A percentile compares a stretch with the other conserved stretches of the same genome.
These are phyloP conservation scores for Xylaria sp. DNA, from an alignment of 495 filamentous ascomycete genomes.

Conservation along the genomic window DNA sequence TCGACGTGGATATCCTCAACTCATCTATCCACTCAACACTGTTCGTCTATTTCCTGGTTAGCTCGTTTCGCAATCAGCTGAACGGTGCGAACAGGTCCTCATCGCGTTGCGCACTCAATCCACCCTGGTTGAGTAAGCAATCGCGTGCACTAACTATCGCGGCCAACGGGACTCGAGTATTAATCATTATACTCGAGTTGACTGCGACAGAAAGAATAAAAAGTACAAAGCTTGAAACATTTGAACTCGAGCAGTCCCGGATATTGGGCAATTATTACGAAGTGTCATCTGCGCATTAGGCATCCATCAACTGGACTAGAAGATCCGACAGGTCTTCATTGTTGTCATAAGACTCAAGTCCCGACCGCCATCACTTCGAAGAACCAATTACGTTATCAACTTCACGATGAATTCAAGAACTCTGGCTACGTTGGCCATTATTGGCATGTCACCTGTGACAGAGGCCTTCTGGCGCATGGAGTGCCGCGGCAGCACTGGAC, in stretches of 20 bases:
- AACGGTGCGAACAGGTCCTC: slow-evolving; percentile 10
- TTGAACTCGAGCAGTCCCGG: neutral
- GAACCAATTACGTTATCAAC: neutral
- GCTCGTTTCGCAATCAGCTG: slow-evolving; percentile 10
- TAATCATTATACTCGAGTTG: neutral
- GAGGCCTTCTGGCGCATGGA: slow-evolving; percentile 89
- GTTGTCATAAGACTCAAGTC: neutral
- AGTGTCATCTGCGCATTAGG: neutral
- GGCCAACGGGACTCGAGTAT: neutral
- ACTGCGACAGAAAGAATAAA: neutral
- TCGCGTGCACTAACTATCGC: slow-evolving; percentile 1
- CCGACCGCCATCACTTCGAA: neutral
- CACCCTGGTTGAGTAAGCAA: neutral
- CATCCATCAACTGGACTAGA: neutral
- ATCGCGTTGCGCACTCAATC: neutral
- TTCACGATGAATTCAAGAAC: slow-evolving; percentile 41
- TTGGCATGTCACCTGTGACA: slow-evolving; percentile 43
- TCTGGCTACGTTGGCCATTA: slow-evolving; percentile 39
- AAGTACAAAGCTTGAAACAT: neutral
- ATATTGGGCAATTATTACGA: neutral
- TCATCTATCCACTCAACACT: slow-evolving; percentile 22
- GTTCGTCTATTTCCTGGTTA: neutral
- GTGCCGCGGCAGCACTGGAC: slow-evolving; percentile 70
- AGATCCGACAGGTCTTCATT: neutral
- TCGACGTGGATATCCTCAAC: slow-evolving; percentile 10